Percentiles rank a stretch among this genome's conserved stretches.
Evolutionary conservation across 139 green algal species (phyloP).

Genomic region (Chlamydomonas asymmetrica): DNA sequence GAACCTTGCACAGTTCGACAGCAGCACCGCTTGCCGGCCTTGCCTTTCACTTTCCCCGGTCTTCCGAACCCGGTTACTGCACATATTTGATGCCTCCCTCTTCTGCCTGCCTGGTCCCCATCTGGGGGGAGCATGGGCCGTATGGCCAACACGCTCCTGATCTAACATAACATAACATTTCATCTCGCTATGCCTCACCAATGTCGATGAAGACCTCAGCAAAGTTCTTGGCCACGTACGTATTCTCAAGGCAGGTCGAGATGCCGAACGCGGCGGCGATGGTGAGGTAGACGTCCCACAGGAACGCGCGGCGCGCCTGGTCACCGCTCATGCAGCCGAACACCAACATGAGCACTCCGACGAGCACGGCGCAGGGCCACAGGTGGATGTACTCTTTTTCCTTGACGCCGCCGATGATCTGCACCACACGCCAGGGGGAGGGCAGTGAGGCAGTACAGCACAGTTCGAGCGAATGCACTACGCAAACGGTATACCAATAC

Average conservation of each 20-base stretch:
- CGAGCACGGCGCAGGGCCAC: constrained; percentile 53
- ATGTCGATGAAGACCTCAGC: constrained; percentile 36
- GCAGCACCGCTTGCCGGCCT: too few relatives aligned
- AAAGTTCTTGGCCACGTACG: constrained; percentile 5
- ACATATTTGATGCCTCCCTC: not conserved
- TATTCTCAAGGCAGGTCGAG: constrained; percentile 42
- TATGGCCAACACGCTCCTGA: too few relatives aligned
- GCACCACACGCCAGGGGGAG: not conserved
- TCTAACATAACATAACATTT: too few relatives aligned
- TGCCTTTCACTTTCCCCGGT: too few relatives aligned
- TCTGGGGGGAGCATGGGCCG: too few relatives aligned
- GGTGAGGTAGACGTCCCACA: constrained; percentile 43
- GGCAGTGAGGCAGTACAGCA: too few relatives aligned
- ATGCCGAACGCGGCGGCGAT: constrained; percentile 62
- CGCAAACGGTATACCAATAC: too few relatives aligned
- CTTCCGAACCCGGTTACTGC: not conserved
- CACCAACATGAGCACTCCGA: constrained; percentile 62
- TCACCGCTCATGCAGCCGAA: constrained; percentile 61
- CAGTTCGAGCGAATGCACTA: too few relatives aligned
- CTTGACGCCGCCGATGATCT: constrained; percentile 34
- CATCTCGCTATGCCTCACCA: too few relatives aligned
- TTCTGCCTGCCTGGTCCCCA: not conserved
- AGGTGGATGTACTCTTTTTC: constrained; percentile 47
- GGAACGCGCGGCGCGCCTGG: constrained; percentile 50
- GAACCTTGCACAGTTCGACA: too few relatives aligned